Base-by-base conservation (phyloP, 2,329 filamentous ascomycete species). In the Pseudocercospora vitis region DNA sequence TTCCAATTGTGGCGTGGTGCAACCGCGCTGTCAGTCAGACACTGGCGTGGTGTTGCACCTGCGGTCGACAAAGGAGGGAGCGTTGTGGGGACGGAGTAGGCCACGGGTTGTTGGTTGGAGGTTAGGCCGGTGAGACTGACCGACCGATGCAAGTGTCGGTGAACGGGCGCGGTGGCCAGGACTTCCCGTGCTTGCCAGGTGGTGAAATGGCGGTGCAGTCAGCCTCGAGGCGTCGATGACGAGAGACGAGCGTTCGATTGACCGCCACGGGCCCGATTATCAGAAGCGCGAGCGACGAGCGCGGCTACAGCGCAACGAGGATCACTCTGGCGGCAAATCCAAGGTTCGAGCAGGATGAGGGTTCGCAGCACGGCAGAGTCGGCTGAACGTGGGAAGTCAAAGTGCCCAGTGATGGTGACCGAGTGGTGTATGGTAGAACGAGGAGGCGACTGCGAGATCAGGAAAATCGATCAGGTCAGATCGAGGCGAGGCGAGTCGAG, bases 21-120 rank as follows among this genome's bases (percentile, higher is more conserved):
- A 48, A 60, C 58, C 52, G 47, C 26, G 23, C 50, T 60, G 58
- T 60, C 58, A 57, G 45, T 46, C 48, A 48, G 48, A 55, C 26
- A 52, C 39, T 37, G 29, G 32, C 44, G 35, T 44, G 50, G 55
- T 57, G 55, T 28, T 21, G 44, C 40, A 21, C 19, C 29, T 39
- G 40, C 55, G 11, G 31, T n/a, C 32, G 50, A 44, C 53, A 56
- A 44, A 56, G 49, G 29, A 52, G 7, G 26, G 44, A 56, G 48
- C 18, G 23, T 18, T 21, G 9, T 40, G 31, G 9, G 19, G 14
- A 33, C 16, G 28, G 11, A 33, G 24, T 24, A 19, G 21, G 45
- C 8, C 16, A 16, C 23, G 19, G 50, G 24, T 39, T 12, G 37
- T 31, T 39, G 52, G 42, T 48, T 50, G 54, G 52, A 47, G 54